Percentiles rank a stretch among this genome's conserved stretches.
Conservation (phyloP, 371 early-diverging fungal genomes). For the Mucor irregularis region DNA sequence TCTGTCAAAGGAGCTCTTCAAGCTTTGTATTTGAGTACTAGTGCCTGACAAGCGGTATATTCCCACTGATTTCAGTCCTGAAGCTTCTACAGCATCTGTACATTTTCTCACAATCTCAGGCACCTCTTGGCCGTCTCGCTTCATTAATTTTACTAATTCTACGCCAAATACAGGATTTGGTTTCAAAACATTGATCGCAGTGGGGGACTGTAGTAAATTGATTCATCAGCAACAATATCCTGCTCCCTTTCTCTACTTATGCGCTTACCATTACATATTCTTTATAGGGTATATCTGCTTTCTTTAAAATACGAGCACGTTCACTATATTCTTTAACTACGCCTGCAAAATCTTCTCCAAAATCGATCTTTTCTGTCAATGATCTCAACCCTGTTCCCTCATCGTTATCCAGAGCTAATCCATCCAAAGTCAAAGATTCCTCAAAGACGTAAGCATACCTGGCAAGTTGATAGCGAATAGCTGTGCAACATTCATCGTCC, state of each 20-base stretch:
- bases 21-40: conserved; percentile 63
- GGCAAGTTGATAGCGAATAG: conserved; percentile 69
- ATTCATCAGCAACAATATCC: background rate
- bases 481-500: conserved; percentile 69
- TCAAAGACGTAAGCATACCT: conserved; percentile 65
- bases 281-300: conserved; percentile 55
- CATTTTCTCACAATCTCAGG: conserved; percentile 77
- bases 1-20: conserved; percentile 71
- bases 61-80: conserved; percentile 67
- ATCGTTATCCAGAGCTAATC: conserved; percentile 34
- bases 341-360: conserved; percentile 43
- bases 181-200: conserved; percentile 58
- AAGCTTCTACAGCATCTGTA: conserved; percentile 73
- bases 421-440: conserved; percentile 33
- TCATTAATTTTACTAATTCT: conserved; percentile 57
- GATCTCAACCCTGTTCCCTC: conserved; percentile 51
- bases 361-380: conserved; percentile 61
- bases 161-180: conserved; percentile 72
- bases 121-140: conserved; percentile 66
- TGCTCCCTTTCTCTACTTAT: no score
- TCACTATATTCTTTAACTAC: conserved; percentile 40
- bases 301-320: conserved; percentile 20
- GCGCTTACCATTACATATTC: conserved; percentile 46
- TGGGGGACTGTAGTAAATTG: conserved; percentile 44
- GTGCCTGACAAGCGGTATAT: conserved; percentile 86